phyloP scores from a whole-genome alignment of 2,329 filamentous ascomycete genomes.

The Fusarium brevicatenulatum region DNA sequence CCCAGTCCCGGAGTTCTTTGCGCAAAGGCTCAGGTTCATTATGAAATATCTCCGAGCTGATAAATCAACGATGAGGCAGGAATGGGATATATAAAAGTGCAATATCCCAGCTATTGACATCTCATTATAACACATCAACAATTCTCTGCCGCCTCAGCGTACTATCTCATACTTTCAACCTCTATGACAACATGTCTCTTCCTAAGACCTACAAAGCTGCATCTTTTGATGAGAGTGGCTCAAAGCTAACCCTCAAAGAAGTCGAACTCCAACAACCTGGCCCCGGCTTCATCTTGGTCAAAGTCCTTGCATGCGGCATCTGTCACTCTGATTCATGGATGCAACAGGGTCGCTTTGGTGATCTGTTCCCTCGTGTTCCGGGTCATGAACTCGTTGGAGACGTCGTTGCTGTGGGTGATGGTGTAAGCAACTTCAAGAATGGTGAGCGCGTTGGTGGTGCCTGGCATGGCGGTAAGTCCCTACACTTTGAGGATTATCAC shows the following conservation, averaged over 20 bases:
- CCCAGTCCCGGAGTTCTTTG: neutral
- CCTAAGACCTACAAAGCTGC: constrained; percentile 75
- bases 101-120: rapidly evolving
- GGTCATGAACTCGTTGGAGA: constrained; percentile 79
- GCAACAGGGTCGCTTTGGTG: constrained; percentile 60
- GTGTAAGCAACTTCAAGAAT: constrained; percentile 65
- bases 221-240: constrained; percentile 63
- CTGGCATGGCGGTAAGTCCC: constrained; percentile 45
- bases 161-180: neutral
- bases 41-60: neutral
- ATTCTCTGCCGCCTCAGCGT: too few species aligned
- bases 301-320: constrained; percentile 76
- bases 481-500: too few species aligned
- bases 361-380: constrained; percentile 68
- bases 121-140: neutral
- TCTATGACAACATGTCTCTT: constrained; percentile 49
- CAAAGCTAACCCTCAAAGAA: constrained; percentile 66
- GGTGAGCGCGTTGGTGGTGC: constrained; percentile 72
- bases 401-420: constrained; percentile 67
- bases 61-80: neutral
- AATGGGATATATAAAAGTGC: neutral
- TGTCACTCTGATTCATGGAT: constrained; percentile 70
- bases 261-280: constrained; percentile 66
- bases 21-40: too few species aligned
- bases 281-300: constrained; percentile 71